Conservation (phyloP, 345 rosid genomes). For the Lumnitzera racemosa region DNA sequence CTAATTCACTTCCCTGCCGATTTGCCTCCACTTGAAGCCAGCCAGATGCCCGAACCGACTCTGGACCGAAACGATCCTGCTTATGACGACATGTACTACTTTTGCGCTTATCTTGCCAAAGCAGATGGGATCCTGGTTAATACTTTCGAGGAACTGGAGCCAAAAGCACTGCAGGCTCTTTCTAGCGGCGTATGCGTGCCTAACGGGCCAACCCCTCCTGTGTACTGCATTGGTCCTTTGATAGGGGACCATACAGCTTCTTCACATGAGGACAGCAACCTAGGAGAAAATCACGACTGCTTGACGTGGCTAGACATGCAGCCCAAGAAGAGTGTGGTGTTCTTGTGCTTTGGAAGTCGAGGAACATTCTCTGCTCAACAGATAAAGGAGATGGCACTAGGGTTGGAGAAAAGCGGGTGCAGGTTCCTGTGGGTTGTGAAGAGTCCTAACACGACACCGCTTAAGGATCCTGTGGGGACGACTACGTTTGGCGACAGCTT, state of each 20-base stretch:
- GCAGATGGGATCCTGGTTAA: slow-evolving; percentile 5
- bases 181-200: not conserved
- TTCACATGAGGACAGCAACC: not conserved
- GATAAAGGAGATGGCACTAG: slow-evolving; percentile 10
- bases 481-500: not conserved
- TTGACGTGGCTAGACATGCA: slow-evolving; percentile 10
- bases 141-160: slow-evolving; percentile 5
- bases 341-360: slow-evolving; percentile 10
- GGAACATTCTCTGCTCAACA: slow-evolving; percentile 7
- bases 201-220: slow-evolving; percentile 3
- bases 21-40: slow-evolving; percentile 6
- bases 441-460: not conserved
- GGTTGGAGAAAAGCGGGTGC: slow-evolving; percentile 9
- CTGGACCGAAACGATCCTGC: not conserved
- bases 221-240: slow-evolving; percentile 5
- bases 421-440: slow-evolving; percentile 15
- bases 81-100: not conserved
- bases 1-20: slow-evolving; percentile 17
- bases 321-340: slow-evolving; percentile 6
- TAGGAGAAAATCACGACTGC: not conserved
- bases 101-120: too few species aligned
- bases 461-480: not conserved
- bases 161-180: not conserved
- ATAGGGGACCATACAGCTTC: not conserved
- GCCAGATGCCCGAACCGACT: slow-evolving; percentile 3